phyloP scores from a whole-genome alignment of 306 rosid species.

The Prunus salicina region DNA sequence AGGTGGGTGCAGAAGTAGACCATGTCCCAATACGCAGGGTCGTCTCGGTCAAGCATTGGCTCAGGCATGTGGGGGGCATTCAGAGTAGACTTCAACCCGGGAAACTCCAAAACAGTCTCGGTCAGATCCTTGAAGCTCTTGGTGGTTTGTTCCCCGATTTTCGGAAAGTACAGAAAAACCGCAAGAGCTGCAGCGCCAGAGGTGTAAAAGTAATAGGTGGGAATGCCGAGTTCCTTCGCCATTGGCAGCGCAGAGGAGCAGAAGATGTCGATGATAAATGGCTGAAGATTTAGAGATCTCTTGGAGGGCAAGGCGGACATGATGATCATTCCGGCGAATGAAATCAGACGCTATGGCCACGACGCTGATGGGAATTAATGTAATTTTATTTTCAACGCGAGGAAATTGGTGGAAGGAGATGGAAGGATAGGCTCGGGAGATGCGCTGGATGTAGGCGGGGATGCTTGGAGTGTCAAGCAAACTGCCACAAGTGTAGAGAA shows the following conservation, averaged over 20 bases:
- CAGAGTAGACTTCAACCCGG: slow-evolving; percentile 15
- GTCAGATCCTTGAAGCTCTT: slow-evolving; percentile 21
- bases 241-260: slow-evolving; percentile 17
- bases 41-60: slow-evolving; percentile 1
- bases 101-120: background rate
- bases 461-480: background rate
- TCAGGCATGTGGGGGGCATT: background rate
- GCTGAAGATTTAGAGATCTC: slow-evolving; percentile 5
- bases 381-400: background rate
- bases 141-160: background rate
- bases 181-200: slow-evolving; percentile 21
- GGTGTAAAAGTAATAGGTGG: slow-evolving; percentile 29
- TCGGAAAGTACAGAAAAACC: slow-evolving; percentile 13
- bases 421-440: slow-evolving; percentile 28
- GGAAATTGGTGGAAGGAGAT: slow-evolving; percentile 36
- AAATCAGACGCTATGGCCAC: background rate
- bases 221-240: slow-evolving; percentile 15
- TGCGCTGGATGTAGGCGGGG: slow-evolving; percentile 11
- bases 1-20: slow-evolving; percentile 4
- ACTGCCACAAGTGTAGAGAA: slow-evolving; percentile 26
- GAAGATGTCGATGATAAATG: slow-evolving; percentile 32
- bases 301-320: slow-evolving; percentile 9
- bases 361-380: background rate
- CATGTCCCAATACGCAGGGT: background rate
- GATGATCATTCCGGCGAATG: slow-evolving; percentile 12